Percentiles rank a stretch among this genome's conserved stretches.
phyloP scores from a whole-genome alignment of 768 basidiomycete genomes.

The Lactifluus echinatus region DNA sequence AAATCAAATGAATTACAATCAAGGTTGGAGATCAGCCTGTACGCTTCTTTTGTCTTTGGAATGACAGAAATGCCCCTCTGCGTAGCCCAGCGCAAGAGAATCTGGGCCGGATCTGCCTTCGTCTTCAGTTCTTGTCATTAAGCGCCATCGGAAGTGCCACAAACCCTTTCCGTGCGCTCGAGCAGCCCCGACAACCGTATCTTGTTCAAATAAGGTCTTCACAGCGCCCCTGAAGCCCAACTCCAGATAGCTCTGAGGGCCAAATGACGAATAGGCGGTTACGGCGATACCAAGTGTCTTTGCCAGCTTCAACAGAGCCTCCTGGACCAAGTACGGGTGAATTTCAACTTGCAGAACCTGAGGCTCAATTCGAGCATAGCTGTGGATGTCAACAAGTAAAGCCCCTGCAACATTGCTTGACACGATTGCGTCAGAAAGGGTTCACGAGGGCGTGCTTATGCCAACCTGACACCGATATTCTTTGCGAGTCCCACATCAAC shows the following conservation, averaged over 20 bases:
- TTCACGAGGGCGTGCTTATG: too few relatives aligned
- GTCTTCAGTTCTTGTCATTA: background rate
- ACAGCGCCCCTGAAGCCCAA: conserved; percentile 45
- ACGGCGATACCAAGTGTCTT: conserved; percentile 40
- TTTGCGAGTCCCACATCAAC: conserved; percentile 60
- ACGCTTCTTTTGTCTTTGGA: conserved; percentile 37
- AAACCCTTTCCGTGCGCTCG: conserved; percentile 45
- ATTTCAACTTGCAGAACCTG: conserved; percentile 53
- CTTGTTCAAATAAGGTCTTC: conserved; percentile 45
- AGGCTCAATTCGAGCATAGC: conserved; percentile 61
- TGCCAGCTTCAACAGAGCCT: conserved; percentile 36
- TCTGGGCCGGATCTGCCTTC: conserved; percentile 32
- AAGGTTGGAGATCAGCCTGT: conserved; percentile 39
- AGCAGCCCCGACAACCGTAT: conserved; percentile 38
- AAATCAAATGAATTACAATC: conserved; percentile 41
- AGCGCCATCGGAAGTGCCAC: conserved; percentile 9
- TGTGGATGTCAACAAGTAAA: conserved; percentile 65
- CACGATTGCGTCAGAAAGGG: background rate
- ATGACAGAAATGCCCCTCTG: conserved; percentile 42
- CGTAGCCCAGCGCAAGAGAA: conserved; percentile 43
- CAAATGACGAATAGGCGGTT: conserved; percentile 51
- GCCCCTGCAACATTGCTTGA: conserved; percentile 66
- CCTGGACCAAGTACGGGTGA: conserved; percentile 48
- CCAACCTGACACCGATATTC: conserved; percentile 72
- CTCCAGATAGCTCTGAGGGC: conserved; percentile 52